These are phyloP conservation scores for Ophiostoma himal-ulmi DNA, from an alignment of 2,329 filamentous ascomycete genomes.

Conservation along the genomic window DNA sequence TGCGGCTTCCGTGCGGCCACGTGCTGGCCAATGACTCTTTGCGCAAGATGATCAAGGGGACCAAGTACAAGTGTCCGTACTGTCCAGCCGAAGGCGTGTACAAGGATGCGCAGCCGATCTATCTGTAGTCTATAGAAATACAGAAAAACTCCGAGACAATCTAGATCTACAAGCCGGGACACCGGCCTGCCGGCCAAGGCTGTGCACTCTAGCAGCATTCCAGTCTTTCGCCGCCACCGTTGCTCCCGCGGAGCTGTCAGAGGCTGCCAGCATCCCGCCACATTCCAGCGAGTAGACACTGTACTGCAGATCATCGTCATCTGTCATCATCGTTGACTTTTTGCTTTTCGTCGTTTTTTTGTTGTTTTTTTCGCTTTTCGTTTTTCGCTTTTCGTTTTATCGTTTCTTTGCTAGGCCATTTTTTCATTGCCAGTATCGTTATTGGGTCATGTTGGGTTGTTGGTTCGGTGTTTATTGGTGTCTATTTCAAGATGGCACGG, in stretches of 20 bases:
- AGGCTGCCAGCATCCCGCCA: background rate
- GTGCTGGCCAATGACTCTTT: conserved; percentile 77
- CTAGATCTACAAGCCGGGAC: background rate
- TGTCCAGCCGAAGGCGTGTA: conserved; percentile 79
- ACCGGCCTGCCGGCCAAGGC: background rate
- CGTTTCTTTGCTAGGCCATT: background rate
- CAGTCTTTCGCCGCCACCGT: background rate
- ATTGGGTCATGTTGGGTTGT: background rate
- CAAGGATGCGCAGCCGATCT: conserved; percentile 69
- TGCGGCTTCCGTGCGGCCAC: conserved; percentile 95
- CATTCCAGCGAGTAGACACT: background rate
- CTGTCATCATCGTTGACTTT: background rate
- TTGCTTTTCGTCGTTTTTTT: background rate
- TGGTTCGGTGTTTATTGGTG: background rate
- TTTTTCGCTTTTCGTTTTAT: background rate
- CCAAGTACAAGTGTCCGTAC: conserved; percentile 90
- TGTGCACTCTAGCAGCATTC: conserved; percentile 3
- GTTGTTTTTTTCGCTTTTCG: background rate
- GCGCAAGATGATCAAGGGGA: conserved; percentile 70
- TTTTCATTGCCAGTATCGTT: background rate
- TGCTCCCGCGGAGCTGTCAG: background rate
- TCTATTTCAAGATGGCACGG: background rate
- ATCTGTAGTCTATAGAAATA: conserved; percentile 42
- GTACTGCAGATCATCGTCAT: background rate
- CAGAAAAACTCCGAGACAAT: no score